A percentile compares a stretch with the other conserved stretches of the same genome.
Conservation (phyloP, 169 alveolate genomes). For the Plasmodium reichenowi region DNA sequence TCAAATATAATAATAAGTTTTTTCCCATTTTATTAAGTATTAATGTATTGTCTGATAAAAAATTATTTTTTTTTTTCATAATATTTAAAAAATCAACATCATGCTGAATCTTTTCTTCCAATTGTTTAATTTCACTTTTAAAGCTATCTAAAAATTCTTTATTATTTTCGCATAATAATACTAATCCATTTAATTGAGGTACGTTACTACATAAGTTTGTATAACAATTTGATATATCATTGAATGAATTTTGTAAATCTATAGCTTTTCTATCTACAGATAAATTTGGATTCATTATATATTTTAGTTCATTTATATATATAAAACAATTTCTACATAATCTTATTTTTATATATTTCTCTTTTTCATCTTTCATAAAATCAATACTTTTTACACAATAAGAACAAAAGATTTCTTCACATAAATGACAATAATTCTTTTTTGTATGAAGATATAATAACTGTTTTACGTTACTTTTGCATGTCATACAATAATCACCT, state of each 20-base stretch:
- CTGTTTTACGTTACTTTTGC: constrained; percentile 29
- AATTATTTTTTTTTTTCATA: constrained; percentile 58
- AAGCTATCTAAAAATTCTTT: constrained; percentile 50
- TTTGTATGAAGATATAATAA: constrained; percentile 25
- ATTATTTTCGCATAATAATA: constrained; percentile 63
- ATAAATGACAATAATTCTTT: constrained; percentile 50
- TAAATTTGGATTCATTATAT: constrained; percentile 61
- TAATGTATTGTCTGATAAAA: constrained; percentile 21
- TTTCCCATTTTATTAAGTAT: constrained; percentile 56
- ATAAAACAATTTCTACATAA: constrained; percentile 61
- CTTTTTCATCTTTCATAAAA: constrained; percentile 50
- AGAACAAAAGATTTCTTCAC: constrained; percentile 56
- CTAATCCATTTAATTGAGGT: constrained; percentile 65
- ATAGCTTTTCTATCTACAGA: constrained; percentile 60
- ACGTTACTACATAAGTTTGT: constrained; percentile 57
- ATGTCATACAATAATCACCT: constrained; percentile 41
- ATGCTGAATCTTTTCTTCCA: constrained; percentile 22
- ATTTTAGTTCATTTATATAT: constrained; percentile 70
- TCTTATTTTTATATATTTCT: constrained; percentile 64
- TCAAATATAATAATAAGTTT: constrained; percentile 40
- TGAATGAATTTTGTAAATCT: constrained; percentile 43
- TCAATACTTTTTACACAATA: constrained; percentile 58
- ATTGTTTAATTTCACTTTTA: constrained; percentile 44
- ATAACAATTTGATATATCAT: constrained; percentile 55
- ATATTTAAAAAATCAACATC: constrained; percentile 37